These are phyloP conservation scores for Iris pallida DNA, from an alignment of 116 monocot species.

Conservation along the genomic window DNA sequence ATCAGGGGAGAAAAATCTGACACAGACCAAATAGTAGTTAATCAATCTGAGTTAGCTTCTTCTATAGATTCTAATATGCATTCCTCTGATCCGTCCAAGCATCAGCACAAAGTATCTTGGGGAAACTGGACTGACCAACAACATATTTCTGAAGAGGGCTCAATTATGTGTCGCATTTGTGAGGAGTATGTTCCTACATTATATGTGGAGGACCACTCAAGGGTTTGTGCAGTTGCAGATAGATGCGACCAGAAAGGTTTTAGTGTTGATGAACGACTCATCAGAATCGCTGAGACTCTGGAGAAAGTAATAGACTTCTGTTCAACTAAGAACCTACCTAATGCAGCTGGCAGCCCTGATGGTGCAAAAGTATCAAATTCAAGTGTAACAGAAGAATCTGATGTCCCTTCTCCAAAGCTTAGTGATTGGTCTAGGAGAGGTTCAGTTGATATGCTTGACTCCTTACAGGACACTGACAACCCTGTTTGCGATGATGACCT, in stretches of 20 bases:
- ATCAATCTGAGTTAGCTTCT: constrained; percentile 37
- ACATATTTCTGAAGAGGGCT: constrained; percentile 58
- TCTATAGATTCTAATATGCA: constrained; percentile 44
- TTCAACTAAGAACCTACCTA: constrained; percentile 41
- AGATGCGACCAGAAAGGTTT: constrained; percentile 94
- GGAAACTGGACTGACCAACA: constrained; percentile 89
- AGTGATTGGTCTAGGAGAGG: constrained; percentile 84
- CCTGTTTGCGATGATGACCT: constrained; percentile 69
- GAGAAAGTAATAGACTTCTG: constrained; percentile 76
- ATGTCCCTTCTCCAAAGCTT: constrained; percentile 76
- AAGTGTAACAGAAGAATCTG: constrained; percentile 69
- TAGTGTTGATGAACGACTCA: constrained; percentile 83
- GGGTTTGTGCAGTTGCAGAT: constrained; percentile 82
- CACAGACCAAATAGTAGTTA: constrained; percentile 22
- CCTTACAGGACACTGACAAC: constrained; percentile 74
- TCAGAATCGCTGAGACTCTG: constrained; percentile 74
- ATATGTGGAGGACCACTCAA: constrained; percentile 87
- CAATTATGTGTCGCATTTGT: constrained; percentile 99
- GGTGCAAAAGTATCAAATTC: constrained; percentile 59
- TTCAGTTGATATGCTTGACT: constrained; percentile 91
- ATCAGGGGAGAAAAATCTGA: constrained; percentile 24
- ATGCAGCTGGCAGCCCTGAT: constrained; percentile 70
- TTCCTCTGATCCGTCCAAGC: constrained; percentile 50
- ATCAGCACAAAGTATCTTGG: constrained; percentile 82
- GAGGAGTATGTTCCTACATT: constrained; percentile 94